Percentiles rank a stretch among this genome's conserved stretches.
These are phyloP conservation scores for Chaetomidium leptoderma DNA, from an alignment of 495 filamentous ascomycete species.

Conservation along the genomic window DNA sequence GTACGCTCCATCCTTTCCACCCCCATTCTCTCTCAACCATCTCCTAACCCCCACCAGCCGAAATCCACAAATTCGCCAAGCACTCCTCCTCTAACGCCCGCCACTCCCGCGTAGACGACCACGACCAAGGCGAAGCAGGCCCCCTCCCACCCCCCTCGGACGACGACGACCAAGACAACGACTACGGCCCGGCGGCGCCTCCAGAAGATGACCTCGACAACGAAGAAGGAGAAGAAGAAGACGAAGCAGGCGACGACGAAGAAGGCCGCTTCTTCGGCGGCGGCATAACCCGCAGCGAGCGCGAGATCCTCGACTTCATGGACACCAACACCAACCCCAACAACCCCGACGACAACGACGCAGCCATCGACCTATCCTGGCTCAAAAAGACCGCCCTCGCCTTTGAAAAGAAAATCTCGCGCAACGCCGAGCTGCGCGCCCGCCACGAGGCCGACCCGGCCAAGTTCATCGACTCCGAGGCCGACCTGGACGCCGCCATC, in stretches of 20 bases:
- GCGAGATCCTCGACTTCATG: slow-evolving; percentile 85
- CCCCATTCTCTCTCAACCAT: background rate
- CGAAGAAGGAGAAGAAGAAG: slow-evolving; percentile 57
- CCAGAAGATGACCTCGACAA: slow-evolving; percentile 52
- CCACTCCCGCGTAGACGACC: slow-evolving; percentile 39
- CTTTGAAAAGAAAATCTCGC: slow-evolving; percentile 87
- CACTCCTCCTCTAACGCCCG: slow-evolving; percentile 47
- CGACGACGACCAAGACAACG: slow-evolving; percentile 13
- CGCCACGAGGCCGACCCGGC: slow-evolving; percentile 81
- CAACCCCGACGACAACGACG: slow-evolving; percentile 44
- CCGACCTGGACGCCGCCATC: slow-evolving; percentile 85
- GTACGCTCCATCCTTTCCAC: slow-evolving; percentile 44
- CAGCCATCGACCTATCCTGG: slow-evolving; percentile 83
- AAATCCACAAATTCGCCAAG: slow-evolving; percentile 86
- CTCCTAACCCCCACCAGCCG: slow-evolving; percentile 43
- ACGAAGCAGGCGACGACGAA: slow-evolving; percentile 67
- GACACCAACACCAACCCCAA: slow-evolving; percentile 54
- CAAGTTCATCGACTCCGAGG: slow-evolving; percentile 73
- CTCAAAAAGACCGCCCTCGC: slow-evolving; percentile 72
- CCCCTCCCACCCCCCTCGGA: slow-evolving; percentile 35
- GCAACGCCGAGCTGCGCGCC: slow-evolving; percentile 87
- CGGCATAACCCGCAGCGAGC: slow-evolving; percentile 75
- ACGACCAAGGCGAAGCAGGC: slow-evolving; percentile 55
- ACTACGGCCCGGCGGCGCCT: slow-evolving; percentile 16
- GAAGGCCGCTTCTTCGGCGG: slow-evolving; percentile 95